Percentiles rank a stretch among this genome's conserved stretches.
Conservation (phyloP, 129 eudicot species). For the Scalesia atractyloides region DNA sequence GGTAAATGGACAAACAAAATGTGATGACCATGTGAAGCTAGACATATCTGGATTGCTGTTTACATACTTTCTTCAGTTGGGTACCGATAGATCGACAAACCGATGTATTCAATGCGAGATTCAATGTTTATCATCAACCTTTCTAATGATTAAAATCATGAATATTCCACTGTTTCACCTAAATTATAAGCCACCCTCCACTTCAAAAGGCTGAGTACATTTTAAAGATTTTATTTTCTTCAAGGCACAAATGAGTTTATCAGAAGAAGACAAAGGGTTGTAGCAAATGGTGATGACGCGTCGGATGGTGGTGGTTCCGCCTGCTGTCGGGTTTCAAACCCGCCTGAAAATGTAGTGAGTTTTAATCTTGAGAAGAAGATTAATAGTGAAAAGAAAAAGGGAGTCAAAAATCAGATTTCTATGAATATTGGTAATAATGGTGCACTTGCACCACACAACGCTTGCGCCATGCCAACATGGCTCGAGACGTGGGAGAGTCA, state of each 20-base stretch:
- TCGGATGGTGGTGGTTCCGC: constrained; percentile 45
- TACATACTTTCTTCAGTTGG: constrained; percentile 28
- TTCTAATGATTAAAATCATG: constrained; percentile 24
- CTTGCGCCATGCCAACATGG: constrained; percentile 91
- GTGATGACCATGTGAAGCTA: constrained; percentile 44
- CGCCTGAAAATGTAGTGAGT: constrained; percentile 39
- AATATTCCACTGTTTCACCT: constrained; percentile 17
- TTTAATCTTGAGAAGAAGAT: constrained; percentile 31
- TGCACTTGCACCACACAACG: constrained; percentile 47
- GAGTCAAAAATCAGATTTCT: constrained; percentile 50
- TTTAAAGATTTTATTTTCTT: constrained; percentile 9
- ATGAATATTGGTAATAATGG: constrained; percentile 48
- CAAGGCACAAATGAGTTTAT: constrained; percentile 97
- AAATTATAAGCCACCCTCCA: constrained; percentile 1
- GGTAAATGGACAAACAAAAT: constrained; percentile 27
- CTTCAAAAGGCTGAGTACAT: constrained; percentile 12
- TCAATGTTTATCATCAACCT: constrained; percentile 13
- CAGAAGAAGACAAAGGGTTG: constrained; percentile 76
- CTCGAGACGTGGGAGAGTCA: constrained; percentile 91
- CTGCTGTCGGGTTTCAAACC: constrained; percentile 55
- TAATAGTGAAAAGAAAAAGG: constrained; percentile 45
- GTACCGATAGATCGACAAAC: constrained; percentile 20
- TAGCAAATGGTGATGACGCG: constrained; percentile 42
- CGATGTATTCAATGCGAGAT: constrained; percentile 25
- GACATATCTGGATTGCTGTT: constrained; percentile 34